Conservation (phyloP, 306 rosid genomes). For the Dryas octopetala region DNA sequence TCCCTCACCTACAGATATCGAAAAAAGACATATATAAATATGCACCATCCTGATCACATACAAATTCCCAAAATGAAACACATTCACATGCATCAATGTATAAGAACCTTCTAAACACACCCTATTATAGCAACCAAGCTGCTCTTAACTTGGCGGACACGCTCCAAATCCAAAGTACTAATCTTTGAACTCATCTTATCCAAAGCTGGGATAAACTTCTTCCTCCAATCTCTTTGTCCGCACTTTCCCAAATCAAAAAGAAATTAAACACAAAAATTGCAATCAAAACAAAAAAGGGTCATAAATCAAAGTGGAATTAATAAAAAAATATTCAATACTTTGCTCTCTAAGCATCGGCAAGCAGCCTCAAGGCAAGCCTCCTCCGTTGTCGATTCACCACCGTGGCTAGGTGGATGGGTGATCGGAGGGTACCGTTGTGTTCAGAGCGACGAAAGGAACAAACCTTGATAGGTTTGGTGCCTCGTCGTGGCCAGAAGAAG, state of each 20-base stretch:
- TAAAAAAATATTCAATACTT: constrained; percentile 33
- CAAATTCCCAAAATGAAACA: too few species aligned
- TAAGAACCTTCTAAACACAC: constrained; percentile 80
- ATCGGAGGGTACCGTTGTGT: too few species aligned
- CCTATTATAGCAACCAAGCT: constrained; percentile 95
- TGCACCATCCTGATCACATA: too few species aligned
- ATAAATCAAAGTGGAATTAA: neutral
- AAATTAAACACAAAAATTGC: neutral
- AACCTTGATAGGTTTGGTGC: too few species aligned
- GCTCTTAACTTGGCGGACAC: constrained; percentile 94
- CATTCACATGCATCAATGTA: too few species aligned
- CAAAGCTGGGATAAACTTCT: constrained; percentile 92
- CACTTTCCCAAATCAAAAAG: constrained; percentile 1
- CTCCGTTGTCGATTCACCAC: too few species aligned
- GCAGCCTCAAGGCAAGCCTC: constrained; percentile 97
- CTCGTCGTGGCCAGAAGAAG: too few species aligned
- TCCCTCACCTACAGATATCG: constrained; percentile 58
- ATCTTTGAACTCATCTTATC: constrained; percentile 95
- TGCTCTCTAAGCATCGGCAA: constrained; percentile 74
- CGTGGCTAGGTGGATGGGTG: too few species aligned
- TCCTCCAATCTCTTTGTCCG: constrained; percentile 84
- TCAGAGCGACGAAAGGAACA: too few species aligned
- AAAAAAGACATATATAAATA: too few species aligned
- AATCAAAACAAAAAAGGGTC: neutral
- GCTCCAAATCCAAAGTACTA: constrained; percentile 93